These are phyloP conservation scores for Elaeagnus macrophylla DNA, from an alignment of 306 rosid species.

Conservation along the genomic window DNA sequence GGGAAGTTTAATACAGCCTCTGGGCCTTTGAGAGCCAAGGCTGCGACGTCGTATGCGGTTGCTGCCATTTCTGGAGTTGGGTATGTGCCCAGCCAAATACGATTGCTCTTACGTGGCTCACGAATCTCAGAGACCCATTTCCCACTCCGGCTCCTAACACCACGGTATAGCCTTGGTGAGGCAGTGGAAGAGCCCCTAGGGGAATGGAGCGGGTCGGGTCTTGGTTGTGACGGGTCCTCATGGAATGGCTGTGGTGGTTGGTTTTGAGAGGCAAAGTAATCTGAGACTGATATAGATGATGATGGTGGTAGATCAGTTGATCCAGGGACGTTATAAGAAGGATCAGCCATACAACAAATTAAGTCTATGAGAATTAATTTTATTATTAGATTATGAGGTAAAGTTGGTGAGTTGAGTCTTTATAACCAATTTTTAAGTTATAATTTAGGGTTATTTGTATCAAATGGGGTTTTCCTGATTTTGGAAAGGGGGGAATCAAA, in stretches of 20 bases:
- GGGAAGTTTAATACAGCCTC: constrained; percentile 71
- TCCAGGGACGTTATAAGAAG: not conserved
- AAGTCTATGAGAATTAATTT: no score
- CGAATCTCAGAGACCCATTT: constrained; percentile 97
- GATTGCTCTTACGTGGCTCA: constrained; percentile 77
- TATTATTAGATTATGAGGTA: no score
- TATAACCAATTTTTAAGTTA: no score
- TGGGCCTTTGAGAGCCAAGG: constrained; percentile 69
- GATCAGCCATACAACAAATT: constrained; percentile 6
- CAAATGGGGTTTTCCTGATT: no score
- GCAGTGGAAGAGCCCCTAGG: constrained; percentile 13
- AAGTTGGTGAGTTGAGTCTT: no score
- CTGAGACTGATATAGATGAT: not conserved
- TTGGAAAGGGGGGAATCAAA: no score
- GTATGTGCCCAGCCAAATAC: constrained; percentile 93
- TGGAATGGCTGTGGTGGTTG: not conserved
- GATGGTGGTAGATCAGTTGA: no score
- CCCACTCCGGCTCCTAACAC: constrained; percentile 65
- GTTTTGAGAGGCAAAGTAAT: not conserved
- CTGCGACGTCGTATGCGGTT: constrained; percentile 91
- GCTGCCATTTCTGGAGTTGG: constrained; percentile 85
- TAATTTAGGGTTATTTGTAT: no score
- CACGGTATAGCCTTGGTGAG: constrained; percentile 30
- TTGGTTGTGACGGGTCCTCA: not conserved
- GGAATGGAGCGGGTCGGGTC: constrained; percentile 14